Conservation (phyloP, 2,329 filamentous ascomycete species). For the Aspergillus proliferans region DNA sequence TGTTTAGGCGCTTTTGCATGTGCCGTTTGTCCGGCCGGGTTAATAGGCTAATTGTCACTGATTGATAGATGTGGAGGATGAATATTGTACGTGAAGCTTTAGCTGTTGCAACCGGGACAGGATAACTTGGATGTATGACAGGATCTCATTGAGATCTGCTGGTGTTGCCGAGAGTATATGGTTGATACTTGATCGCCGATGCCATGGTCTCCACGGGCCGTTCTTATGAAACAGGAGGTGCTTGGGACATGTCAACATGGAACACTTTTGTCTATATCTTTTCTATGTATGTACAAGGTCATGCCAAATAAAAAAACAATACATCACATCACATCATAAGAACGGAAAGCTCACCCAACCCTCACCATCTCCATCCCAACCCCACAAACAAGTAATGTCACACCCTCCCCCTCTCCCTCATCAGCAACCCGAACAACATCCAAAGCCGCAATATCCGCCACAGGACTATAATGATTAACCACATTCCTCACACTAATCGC, state of each 20-base stretch:
- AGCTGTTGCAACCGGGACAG: too few species aligned
- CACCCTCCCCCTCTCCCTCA: constrained; percentile 6
- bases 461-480: constrained; percentile 38
- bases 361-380: constrained; percentile 46
- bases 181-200: too few species aligned
- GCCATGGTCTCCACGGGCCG: not conserved
- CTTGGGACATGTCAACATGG: not conserved
- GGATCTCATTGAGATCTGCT: too few species aligned
- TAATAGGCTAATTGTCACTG: too few species aligned
- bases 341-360: constrained; percentile 3
- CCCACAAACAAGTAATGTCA: constrained; percentile 39
- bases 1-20: too few species aligned
- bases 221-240: not conserved
- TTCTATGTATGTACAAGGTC: not conserved
- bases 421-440: constrained; percentile 26
- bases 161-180: too few species aligned
- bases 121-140: not conserved
- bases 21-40: too few species aligned
- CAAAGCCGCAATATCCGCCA: constrained; percentile 52
- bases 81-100: too few species aligned
- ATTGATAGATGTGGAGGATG: too few species aligned
- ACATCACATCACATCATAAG: constrained; percentile 7
- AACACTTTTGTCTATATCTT: not conserved
- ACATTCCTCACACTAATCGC: constrained; percentile 20
- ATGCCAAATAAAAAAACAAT: not conserved